Base-by-base conservation (phyloP, 2,329 filamentous ascomycete species). In the Pyricularia grisea region DNA sequence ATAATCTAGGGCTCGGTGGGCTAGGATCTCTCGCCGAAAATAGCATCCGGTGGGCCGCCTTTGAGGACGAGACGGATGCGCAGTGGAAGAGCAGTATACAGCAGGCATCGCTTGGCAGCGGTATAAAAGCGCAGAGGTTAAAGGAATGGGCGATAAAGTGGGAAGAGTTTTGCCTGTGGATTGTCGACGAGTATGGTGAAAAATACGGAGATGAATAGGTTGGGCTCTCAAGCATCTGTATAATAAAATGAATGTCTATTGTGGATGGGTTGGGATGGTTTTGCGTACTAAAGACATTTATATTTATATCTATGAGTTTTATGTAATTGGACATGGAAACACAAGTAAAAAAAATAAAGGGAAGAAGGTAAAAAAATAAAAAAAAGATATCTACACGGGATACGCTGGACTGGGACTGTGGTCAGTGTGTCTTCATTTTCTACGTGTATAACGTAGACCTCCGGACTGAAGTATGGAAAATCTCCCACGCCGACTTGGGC, bases 131-230 rank as follows among this genome's bases (percentile, higher is more conserved):
- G 0, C 77, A 88, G 77, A 84, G 90, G 71, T 79, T 98, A 78
- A 88, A 88, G 77, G 85, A 94, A 77, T 97, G 94, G 92, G 86
- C 87, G 67, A 80, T 87, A 50, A 87, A 92, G 73, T 98, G 94
- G 88, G 94, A 98, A 81, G 85, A 87, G 75, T 98, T 95, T 76
- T 98, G 94, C 76, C 84, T 93, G 68, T 97, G 93, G 93, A 84
- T 98, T 64, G 90, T 97, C 11, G 83, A 88, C 55, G 92, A 97
- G 79, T 97, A 86, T 74, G 84, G 82, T 10, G 83, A 84, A 0
- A 88, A 94, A 78, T 94, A 87, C 68, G 82, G 77, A 42, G 77
- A 78, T 31, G 31, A 61, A 7, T 11, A 55, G 23, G 14, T n/a
- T 12, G 4, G 42, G 9, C 4, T 61, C 33, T 36, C 17, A 55